Conservation (phyloP, 2,329 filamentous ascomycete genomes). For the Didymella keratinophila region DNA sequence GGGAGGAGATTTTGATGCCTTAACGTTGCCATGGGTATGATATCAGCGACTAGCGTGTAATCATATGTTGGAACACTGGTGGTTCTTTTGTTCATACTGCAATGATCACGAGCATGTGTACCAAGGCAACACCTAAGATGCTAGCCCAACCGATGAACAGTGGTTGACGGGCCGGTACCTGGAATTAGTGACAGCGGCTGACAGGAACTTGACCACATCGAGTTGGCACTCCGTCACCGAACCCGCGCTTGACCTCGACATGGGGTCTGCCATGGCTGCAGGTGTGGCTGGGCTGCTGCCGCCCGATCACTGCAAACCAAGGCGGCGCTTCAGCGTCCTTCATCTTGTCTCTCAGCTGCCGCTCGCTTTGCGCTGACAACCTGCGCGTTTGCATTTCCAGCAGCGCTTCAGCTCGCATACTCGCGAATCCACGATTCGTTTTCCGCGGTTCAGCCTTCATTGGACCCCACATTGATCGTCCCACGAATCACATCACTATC, state of each 20-base stretch:
- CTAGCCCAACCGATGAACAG: not conserved
- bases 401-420: not conserved
- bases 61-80: constrained; percentile 13
- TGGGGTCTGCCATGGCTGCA: constrained; percentile 31
- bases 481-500: constrained; percentile 46
- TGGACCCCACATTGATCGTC: constrained; percentile 36
- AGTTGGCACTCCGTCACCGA: constrained; percentile 33
- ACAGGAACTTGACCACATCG: constrained; percentile 24
- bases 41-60: constrained; percentile 22
- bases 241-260: constrained; percentile 27
- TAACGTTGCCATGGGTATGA: constrained; percentile 20
- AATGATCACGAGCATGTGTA: constrained; percentile 37
- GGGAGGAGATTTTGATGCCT: constrained; percentile 21
- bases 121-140: not conserved
- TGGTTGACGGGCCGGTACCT: constrained; percentile 31
- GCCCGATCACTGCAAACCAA: constrained; percentile 3
- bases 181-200: constrained; percentile 26
- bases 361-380: constrained; percentile 24
- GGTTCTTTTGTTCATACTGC: constrained; percentile 27
- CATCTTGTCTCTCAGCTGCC: constrained; percentile 28
- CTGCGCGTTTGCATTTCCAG: not conserved
- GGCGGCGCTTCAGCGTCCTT: constrained; percentile 7
- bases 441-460: constrained; percentile 17
- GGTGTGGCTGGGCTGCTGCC: constrained; percentile 41
- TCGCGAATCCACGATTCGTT: constrained; percentile 1